Base-by-base conservation (phyloP, 1,139 yeast genomes). In the Saccharomyces hybrid region DNA sequence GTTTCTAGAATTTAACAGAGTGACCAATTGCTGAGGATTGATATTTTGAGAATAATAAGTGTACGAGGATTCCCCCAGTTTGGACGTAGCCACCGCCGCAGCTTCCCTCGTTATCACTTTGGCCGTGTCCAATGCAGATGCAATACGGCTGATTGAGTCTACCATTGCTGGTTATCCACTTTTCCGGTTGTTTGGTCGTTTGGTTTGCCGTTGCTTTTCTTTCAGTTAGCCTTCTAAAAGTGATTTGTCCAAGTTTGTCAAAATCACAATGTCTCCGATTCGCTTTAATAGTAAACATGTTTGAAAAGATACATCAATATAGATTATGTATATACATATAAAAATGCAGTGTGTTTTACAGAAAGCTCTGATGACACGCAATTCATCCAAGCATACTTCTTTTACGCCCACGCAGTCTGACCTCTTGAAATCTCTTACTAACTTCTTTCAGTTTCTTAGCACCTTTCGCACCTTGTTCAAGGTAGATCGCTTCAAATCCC, bases 371-470 rank as follows among this genome's bases (percentile, higher is more conserved):
- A 26, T 38, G 12, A 4, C 3, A 19, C 19, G 9, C 11, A 48
- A 2, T 6, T 42, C 16, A 87, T 11, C 98, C 98, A 52, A 91
- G 75, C 96, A 91, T 88, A 60, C 96, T 86, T 71, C 99, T 79
- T 78, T 93, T 93, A 62, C 99, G 78, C 1, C 99, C 99, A 67
- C 99, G 80, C 73, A 86, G 71, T 63, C 98, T 76, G 1, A 93
- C 99, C 52, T 87, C 95, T 54, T 84, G 88, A 54, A 93, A 78
- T 65, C 91, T 78, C 55, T 75, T 75, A 55, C 81, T 62, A 0
- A 86, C 80, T 58, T 87, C 95, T 8, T 68, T 73, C 58, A 76
- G 71, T 62, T 80, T 81, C 60, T 73, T 75, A 19, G 65, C 53
- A 62, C 79, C 73, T 51, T 60, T 57, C 57, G 73, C 62, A 34